A percentile compares a stretch with the other conserved stretches of the same genome.
Conservation (phyloP, 257 asterid species). For the Scutellaria minor region DNA sequence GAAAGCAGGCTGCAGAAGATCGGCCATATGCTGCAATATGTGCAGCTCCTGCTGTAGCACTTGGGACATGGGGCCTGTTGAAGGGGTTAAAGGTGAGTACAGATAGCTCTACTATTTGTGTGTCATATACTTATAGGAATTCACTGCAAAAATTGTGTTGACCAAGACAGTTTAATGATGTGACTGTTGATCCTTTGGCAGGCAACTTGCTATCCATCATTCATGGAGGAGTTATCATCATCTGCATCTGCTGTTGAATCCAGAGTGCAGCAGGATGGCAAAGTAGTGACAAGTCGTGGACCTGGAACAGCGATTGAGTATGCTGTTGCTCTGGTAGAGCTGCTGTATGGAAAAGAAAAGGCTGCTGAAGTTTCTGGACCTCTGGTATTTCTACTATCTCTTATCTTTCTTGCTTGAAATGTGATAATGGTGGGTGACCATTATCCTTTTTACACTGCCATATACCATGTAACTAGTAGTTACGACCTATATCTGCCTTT, state of each 20-base stretch:
- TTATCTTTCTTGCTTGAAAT: conserved; percentile 16
- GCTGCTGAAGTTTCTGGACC: conserved; percentile 87
- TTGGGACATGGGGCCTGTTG: conserved; percentile 91
- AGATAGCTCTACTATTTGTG: neutral
- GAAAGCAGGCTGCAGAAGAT: conserved; percentile 70
- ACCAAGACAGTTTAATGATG: conserved; percentile 8
- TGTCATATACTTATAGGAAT: neutral
- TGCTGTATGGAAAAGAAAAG: conserved; percentile 78
- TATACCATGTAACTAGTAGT: conserved; percentile 4
- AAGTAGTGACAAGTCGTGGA: conserved; percentile 92
- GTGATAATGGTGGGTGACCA: no score
- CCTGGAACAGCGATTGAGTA: conserved; percentile 95
- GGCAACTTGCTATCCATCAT: conserved; percentile 97
- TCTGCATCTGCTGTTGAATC: conserved; percentile 75
- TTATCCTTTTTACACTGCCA: no score
- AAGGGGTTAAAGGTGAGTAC: conserved; percentile 75
- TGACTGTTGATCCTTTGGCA: conserved; percentile 38
- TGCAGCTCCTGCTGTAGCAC: conserved; percentile 95
- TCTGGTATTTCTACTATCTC: conserved; percentile 52
- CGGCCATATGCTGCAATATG: conserved; percentile 86
- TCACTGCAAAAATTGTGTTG: conserved; percentile 11
- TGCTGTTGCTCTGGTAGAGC: conserved; percentile 77
- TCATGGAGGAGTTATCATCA: conserved; percentile 76
- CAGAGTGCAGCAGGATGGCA: conserved; percentile 84
- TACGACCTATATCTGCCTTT: neutral